Conservation (phyloP, 2,329 filamentous ascomycete species). For the Macrophomina phaseolina region DNA sequence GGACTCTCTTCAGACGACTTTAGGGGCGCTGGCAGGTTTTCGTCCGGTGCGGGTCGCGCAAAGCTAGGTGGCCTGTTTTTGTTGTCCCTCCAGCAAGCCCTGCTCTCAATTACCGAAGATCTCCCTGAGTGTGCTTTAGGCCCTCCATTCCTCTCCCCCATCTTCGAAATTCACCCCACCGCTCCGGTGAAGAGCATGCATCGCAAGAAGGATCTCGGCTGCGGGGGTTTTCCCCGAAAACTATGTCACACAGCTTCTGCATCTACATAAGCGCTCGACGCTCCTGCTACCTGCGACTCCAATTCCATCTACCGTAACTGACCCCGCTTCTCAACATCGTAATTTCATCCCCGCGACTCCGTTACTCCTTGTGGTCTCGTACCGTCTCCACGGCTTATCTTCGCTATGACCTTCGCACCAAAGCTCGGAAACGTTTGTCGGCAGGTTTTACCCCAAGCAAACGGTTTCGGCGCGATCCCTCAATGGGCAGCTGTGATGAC, state of each 20-base stretch:
- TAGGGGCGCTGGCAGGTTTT: neutral
- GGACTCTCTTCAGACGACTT: neutral
- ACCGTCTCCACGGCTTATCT: neutral
- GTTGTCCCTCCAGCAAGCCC: neutral
- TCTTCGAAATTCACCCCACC: neutral
- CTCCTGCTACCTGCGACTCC: no score
- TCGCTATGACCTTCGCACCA: neutral
- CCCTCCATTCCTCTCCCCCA: neutral
- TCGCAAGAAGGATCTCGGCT: neutral
- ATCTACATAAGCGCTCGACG: no score
- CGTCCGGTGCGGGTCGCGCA: neutral
- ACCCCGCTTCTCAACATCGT: no score
- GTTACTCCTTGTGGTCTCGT: neutral
- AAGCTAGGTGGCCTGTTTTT: neutral
- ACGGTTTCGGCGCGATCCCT: neutral
- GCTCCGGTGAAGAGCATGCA: neutral
- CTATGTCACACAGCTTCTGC: no score
- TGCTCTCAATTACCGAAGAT: neutral
- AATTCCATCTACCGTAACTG: no score
- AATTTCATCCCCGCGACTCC: no score
- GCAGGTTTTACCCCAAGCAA: neutral
- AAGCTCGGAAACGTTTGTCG: neutral
- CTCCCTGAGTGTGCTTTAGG: constrained; percentile 6
- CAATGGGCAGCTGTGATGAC: constrained; percentile 6
- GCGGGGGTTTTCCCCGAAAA: no score